Evolutionary conservation across 192 early-diverging fungal species (phyloP), one percentile per base, ranked within the genome.

Genomic region (Rhizoclosmatium sp.): DNA sequence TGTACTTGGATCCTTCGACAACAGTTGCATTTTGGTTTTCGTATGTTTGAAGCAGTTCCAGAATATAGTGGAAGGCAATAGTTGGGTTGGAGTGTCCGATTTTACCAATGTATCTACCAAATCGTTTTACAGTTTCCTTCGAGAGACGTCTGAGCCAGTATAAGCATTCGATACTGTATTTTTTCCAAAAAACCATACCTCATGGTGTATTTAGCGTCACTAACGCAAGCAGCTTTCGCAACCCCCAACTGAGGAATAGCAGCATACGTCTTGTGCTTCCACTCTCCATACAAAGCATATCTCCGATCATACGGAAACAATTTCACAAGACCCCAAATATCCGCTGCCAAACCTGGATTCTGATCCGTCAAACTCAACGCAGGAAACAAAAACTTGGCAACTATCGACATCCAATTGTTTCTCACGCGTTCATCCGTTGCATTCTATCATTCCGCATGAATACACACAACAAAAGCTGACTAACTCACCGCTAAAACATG

Each of bases 231-330:
- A 0, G 83, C 86, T 31, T 84, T 82, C 1, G 84, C 78, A 0
- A 91, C 79, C 54, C 80, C 69, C 40, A 93, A 78, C 67, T 92
- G 90, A 0, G 89, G 87, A 12, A 84, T 86, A 21, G 80, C 70
- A 16, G 88, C 83, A 49, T 91, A 89, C 31, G 89, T 82, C 2
- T 85, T 81, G 58, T 85, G 90, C 19, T 89, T 87, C 95, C 95
- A 96, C 76, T 95, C 93, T 2, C 91, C 92, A 80, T 96, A 96
- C 1, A 95, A 81, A 0, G 85, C 85, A 64, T 87, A 94, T 5
- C 95, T 85, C 51, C 84, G 86, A 75, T 88, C 80, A 54, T 89
- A 93, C 12, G 87, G 82, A 40, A 91, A 83, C 5, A 76, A 73
- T n/a, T 87, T 86, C 4, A 96, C 71, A 0, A 96, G 68, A 31